phyloP scores from a whole-genome alignment of 345 rosid species.

The Melaleuca quinquenervia region DNA sequence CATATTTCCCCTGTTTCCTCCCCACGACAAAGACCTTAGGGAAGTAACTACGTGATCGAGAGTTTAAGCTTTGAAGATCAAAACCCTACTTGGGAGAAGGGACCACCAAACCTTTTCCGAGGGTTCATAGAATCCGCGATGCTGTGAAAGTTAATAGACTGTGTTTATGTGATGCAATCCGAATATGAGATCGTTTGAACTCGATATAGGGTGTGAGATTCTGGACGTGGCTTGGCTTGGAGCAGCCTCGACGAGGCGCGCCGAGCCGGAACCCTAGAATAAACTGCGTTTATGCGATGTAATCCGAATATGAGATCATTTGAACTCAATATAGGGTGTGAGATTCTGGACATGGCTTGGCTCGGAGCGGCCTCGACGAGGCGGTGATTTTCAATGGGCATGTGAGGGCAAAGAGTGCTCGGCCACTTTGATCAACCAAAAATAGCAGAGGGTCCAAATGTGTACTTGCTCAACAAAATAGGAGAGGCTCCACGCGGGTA shows the following conservation, averaged over 20 bases:
- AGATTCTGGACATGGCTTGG: not conserved
- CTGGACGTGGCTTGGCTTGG: not conserved
- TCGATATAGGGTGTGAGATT: not conserved
- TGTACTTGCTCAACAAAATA: no score
- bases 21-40: not conserved
- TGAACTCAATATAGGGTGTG: not conserved
- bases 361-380: not conserved
- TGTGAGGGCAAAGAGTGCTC: no score
- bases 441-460: no score
- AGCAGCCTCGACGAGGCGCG: not conserved
- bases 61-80: not conserved
- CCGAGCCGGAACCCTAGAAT: no score
- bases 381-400: not conserved
- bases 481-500: not conserved
- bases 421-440: no score
- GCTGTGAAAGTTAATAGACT: not conserved
- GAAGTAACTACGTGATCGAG: not conserved
- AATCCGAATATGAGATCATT: not conserved
- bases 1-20: not conserved
- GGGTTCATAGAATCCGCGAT: not conserved
- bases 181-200: not conserved
- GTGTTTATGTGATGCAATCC: not conserved
- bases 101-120: not conserved
- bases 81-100: not conserved
- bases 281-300: no score